phyloP scores from a whole-genome alignment of 1,284 basidiomycete genomes.

The Stygiomarasmius scandens region DNA sequence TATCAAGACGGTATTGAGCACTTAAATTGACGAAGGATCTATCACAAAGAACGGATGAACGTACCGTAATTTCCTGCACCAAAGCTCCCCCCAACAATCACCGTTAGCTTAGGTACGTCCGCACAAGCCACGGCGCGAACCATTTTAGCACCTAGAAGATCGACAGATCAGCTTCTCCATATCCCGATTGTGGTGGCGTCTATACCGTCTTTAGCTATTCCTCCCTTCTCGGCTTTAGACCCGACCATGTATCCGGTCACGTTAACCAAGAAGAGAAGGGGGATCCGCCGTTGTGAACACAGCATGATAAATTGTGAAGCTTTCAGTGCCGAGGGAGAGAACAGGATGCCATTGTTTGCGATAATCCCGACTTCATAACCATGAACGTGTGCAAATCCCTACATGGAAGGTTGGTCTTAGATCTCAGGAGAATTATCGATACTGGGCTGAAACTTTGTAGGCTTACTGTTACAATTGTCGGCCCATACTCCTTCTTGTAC shows the following conservation, averaged over 20 bases:
- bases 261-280: constrained; percentile 92
- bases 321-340: constrained; percentile 92
- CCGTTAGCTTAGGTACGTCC: constrained; percentile 92
- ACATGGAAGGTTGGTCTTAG: constrained; percentile 5
- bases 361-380: constrained; percentile 89
- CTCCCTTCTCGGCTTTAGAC: constrained; percentile 91
- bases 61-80: constrained; percentile 93
- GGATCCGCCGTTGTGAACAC: constrained; percentile 89
- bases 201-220: constrained; percentile 91
- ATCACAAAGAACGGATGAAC: constrained; percentile 22
- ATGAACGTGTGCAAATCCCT: constrained; percentile 92
- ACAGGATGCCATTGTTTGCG: constrained; percentile 93
- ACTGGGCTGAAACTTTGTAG: not conserved
- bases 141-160: constrained; percentile 78
- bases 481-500: constrained; percentile 94
- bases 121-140: constrained; percentile 94
- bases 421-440: not conserved
- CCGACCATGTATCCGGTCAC: constrained; percentile 96
- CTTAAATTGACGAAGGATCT: not conserved
- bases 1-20: constrained; percentile 26
- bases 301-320: constrained; percentile 95
- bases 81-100: constrained; percentile 94
- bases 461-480: constrained; percentile 85
- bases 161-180: not conserved
- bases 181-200: constrained; percentile 11